These are phyloP conservation scores for Trichosporon sp. DNA, from an alignment of 1,284 basidiomycete genomes.

Conservation along the genomic window DNA sequence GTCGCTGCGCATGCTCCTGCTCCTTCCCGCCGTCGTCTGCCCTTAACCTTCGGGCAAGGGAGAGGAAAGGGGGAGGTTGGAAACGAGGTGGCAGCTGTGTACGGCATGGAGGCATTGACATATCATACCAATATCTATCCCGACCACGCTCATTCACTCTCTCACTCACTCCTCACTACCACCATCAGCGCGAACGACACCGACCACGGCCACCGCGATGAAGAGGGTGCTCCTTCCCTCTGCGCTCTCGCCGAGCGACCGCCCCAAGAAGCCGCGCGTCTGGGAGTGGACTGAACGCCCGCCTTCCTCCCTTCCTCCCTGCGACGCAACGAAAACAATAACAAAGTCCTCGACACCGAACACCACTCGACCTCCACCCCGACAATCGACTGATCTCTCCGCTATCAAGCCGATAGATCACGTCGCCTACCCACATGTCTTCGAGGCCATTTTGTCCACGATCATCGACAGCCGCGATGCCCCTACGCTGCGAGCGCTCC, in stretches of 20 bases:
- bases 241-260: not conserved
- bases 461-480: not conserved
- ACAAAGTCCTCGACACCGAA: not conserved
- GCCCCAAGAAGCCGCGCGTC: not conserved
- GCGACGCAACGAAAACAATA: not conserved
- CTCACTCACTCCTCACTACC: not conserved
- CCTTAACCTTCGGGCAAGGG: not conserved
- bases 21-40: not conserved
- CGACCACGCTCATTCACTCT: not conserved
- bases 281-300: not conserved
- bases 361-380: not conserved
- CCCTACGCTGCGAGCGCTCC: not conserved
- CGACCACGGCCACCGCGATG: not conserved
- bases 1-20: too few species aligned
- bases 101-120: not conserved
- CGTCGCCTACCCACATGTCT: not conserved
- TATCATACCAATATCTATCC: not conserved
- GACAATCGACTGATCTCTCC: not conserved
- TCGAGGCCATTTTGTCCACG: not conserved
- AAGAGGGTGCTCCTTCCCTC: not conserved
- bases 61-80: not conserved
- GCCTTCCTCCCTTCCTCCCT: not conserved
- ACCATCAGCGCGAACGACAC: not conserved
- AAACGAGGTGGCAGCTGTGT: not conserved
- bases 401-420: not conserved